phyloP scores from a whole-genome alignment of 2,329 filamentous ascomycete species.

The Beauveria varroae region DNA sequence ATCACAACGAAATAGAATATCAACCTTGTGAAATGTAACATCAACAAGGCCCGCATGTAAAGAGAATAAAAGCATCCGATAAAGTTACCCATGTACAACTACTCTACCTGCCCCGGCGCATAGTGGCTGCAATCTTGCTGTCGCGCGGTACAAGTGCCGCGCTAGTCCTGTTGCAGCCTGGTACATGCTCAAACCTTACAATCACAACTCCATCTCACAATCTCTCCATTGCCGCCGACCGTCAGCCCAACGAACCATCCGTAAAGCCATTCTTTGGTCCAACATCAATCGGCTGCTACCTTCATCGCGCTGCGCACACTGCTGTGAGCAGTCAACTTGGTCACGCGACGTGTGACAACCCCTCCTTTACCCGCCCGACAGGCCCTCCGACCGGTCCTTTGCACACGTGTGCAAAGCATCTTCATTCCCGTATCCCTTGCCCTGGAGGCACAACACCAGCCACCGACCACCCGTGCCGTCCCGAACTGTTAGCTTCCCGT shows the following conservation, averaged over 20 bases:
- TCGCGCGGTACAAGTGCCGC: neutral
- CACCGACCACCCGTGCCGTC: neutral
- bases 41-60: neutral
- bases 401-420: slow-evolving; percentile 3
- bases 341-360: slow-evolving; percentile 6
- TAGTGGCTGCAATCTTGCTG: neutral
- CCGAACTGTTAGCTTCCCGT: neutral
- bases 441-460: slow-evolving; percentile 1
- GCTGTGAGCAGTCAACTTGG: neutral
- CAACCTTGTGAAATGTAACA: neutral
- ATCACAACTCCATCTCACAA: slow-evolving; percentile 6
- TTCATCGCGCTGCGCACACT: slow-evolving; percentile 6
- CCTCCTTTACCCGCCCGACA: neutral
- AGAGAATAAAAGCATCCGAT: no score
- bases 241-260: slow-evolving; percentile 5
- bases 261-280: neutral
- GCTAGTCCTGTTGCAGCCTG: slow-evolving; percentile 7
- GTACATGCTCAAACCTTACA: slow-evolving; percentile 4
- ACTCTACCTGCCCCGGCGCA: neutral
- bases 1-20: neutral
- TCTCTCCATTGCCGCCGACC: slow-evolving; percentile 1
- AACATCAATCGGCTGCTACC: neutral
- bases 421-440: neutral
- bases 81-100: neutral
- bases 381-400: neutral